Evolutionary conservation across 2,329 filamentous ascomycete species (phyloP).

Genomic region (Claviceps digitariae): DNA sequence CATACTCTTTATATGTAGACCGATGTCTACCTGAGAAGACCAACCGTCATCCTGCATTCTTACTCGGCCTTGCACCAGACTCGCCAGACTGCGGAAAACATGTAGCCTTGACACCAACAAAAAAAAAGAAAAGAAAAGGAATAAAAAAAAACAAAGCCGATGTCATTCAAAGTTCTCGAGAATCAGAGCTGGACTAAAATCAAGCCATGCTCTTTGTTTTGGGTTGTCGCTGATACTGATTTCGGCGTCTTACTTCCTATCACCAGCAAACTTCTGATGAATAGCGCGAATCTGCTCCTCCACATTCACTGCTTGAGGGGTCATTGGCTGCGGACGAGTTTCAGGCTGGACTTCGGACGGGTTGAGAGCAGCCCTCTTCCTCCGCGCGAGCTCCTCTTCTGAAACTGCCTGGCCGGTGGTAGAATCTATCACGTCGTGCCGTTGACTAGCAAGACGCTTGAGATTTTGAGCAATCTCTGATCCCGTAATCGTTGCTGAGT

Average conservation of each 20-base stretch:
- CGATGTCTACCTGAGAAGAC: too few species aligned
- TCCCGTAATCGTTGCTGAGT: conserved; percentile 72
- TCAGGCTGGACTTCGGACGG: conserved; percentile 55
- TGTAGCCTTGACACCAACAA: background rate
- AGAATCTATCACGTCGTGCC: conserved; percentile 74
- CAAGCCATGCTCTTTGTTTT: background rate
- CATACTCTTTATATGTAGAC: too few species aligned
- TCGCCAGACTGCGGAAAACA: too few species aligned
- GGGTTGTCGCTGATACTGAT: background rate
- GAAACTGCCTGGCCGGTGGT: conserved; percentile 53
- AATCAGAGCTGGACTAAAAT: background rate
- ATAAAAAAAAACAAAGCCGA: background rate
- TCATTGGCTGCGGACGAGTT: conserved; percentile 38
- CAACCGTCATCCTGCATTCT: too few species aligned
- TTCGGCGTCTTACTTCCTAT: conserved; percentile 17
- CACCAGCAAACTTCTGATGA: conserved; percentile 36
- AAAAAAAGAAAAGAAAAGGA: background rate
- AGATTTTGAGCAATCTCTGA: conserved; percentile 85
- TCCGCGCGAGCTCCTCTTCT: conserved; percentile 59
- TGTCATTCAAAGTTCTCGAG: too few species aligned
- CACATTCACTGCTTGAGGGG: conserved; percentile 59
- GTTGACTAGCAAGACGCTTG: conserved; percentile 83
- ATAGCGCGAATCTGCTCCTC: conserved; percentile 69
- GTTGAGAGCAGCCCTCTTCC: conserved; percentile 58
- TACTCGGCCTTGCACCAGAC: too few species aligned